phyloP scores from a whole-genome alignment of 176 grass and related monocot species.

The Aegilops longissima region DNA sequence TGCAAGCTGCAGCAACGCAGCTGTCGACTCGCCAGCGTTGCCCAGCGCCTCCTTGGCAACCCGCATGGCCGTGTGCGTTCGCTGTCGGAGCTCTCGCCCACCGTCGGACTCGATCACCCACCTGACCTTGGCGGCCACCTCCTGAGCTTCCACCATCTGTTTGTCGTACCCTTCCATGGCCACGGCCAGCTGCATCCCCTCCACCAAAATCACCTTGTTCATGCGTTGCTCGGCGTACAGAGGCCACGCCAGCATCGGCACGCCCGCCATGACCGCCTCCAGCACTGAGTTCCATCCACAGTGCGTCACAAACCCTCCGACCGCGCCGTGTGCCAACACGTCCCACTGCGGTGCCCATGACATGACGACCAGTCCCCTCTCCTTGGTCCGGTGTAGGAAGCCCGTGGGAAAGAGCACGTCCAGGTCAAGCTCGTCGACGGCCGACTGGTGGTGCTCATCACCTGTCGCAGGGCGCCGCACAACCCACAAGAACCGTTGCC shows the following conservation, averaged over 20 bases:
- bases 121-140: slow-evolving; percentile 18
- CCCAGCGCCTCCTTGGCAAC: slow-evolving; percentile 7
- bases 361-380: neutral
- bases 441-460: too few species aligned
- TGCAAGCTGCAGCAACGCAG: slow-evolving; percentile 5
- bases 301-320: slow-evolving; percentile 50
- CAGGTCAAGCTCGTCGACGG: neutral
- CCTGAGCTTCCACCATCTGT: slow-evolving; percentile 26
- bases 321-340: slow-evolving; percentile 15
- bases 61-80: slow-evolving; percentile 3
- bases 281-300: slow-evolving; percentile 55
- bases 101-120: slow-evolving; percentile 19
- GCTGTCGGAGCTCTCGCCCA: slow-evolving; percentile 30
- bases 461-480: neutral
- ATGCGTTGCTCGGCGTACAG: slow-evolving; percentile 41
- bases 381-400: slow-evolving; percentile 31
- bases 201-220: slow-evolving; percentile 44
- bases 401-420: slow-evolving; percentile 24
- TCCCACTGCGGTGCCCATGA: slow-evolving; percentile 40
- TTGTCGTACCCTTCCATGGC: slow-evolving; percentile 39
- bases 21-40: neutral
- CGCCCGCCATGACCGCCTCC: slow-evolving; percentile 21
- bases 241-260: slow-evolving; percentile 44
- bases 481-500: slow-evolving; percentile 47
- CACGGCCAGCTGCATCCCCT: slow-evolving; percentile 30